Evolutionary conservation across 768 basidiomycete genomes (phyloP), one percentile per base, ranked within the genome.

Genomic region (Hirschioporus abietinus): DNA sequence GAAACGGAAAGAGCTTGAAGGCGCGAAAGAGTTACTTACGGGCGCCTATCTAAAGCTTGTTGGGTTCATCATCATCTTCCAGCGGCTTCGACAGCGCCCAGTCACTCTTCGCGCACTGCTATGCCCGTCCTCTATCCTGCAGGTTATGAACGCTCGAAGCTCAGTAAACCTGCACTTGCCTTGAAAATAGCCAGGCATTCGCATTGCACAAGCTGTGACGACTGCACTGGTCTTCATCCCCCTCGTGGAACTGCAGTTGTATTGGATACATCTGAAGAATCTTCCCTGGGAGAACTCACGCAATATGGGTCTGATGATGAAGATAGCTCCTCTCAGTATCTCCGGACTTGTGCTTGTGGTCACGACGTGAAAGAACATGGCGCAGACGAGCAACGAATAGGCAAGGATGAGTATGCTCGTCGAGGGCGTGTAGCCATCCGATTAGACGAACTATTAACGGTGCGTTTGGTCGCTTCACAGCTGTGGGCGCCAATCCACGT

Each of bases 171-270:
- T 36, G 82, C 84, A 10, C 75, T 88, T 1, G 78, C 87, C 17
- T 81, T 93, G 70, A 95, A 93, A 79, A 89, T 95, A 66, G 91
- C 95, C 6, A 85, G 95, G 18, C 93, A 94, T 77, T 85, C 90
- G 3, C 79, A 82, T 0, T 96, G 95, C 73, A 77, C 84, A 1
- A 72, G 74, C 57, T 96, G 95, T 72, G 73, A 77, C 17, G 73
- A 80, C n/a, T 96, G 95, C 72, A 65, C 74, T n/a, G 88, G 90
- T 23, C 81, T 96, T 26, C 87, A 82, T 64, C 93, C 94, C 30
- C 83, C 86, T 30, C 76, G 78, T 17, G 81, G 80, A 66, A 78
- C 86, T 26, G 80, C 86, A 30, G 81, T 93, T 66, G 80, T 86
- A n/a, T 80, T 84, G 23, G 88, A 88, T 72, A 78, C 76, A 64